Percentiles rank a stretch among this genome's conserved stretches.
phyloP scores from a whole-genome alignment of 169 alveolate genomes.

The Plasmodium knowlesi region DNA sequence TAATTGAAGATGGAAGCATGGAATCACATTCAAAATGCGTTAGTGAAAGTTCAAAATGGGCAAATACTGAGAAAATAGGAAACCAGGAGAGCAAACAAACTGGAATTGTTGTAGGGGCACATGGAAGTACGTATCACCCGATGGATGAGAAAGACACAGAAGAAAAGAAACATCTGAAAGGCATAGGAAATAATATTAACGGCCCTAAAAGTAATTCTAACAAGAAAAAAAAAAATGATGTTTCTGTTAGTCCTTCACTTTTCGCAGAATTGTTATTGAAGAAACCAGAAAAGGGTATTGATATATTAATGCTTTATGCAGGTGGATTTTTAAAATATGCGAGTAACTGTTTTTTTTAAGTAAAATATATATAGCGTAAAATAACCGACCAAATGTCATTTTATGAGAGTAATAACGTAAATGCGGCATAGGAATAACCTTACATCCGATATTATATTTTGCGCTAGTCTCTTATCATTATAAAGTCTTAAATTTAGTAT shows the following conservation, averaged over 20 bases:
- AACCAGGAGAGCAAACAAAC: neutral
- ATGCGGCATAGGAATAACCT: neutral
- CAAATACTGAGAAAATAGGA: neutral
- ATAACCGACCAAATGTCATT: neutral
- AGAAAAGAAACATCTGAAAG: neutral
- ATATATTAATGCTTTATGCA: constrained; percentile 8
- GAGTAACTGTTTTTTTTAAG: neutral
- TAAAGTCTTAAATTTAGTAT: neutral
- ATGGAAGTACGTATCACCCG: neutral
- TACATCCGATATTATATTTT: neutral
- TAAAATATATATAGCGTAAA: neutral
- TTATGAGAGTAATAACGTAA: neutral
- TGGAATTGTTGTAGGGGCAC: neutral
- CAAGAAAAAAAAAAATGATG: neutral
- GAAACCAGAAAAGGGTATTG: constrained; percentile 17
- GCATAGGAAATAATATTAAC: neutral
- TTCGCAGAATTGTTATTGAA: neutral
- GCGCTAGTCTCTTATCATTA: neutral
- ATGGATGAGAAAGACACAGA: neutral
- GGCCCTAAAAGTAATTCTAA: neutral
- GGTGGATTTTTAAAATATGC: constrained; percentile 11
- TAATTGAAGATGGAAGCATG: neutral
- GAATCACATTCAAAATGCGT: neutral
- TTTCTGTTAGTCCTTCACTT: neutral
- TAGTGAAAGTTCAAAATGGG: neutral